Conservation (phyloP, 75 land plant genomes). For the Pinus albicaulis region DNA sequence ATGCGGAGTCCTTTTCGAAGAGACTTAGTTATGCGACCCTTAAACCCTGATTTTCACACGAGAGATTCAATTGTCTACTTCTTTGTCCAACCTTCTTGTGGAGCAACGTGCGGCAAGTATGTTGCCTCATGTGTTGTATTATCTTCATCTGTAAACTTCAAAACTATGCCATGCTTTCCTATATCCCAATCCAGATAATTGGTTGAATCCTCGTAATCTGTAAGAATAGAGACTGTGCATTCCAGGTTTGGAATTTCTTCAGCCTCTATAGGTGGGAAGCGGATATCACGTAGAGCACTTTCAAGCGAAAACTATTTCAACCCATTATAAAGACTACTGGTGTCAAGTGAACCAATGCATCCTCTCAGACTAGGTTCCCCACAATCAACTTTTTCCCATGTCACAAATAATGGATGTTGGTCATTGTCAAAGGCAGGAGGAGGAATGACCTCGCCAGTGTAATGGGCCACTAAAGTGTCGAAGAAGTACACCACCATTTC, state of each 20-base stretch:
- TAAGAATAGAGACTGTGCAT: constrained; percentile 98
- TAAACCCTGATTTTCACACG: constrained; percentile 86
- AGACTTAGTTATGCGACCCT: constrained; percentile 77
- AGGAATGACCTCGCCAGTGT: constrained; percentile 61
- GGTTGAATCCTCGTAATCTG: constrained; percentile 81
- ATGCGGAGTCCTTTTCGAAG: constrained; percentile 67
- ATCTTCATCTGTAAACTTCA: constrained; percentile 96
- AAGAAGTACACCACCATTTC: constrained; percentile 93
- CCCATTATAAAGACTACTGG: constrained; percentile 71
- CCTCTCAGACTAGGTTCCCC: constrained; percentile 92
- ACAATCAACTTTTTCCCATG: constrained; percentile 91
- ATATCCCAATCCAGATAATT: constrained; percentile 99
- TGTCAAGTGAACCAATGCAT: constrained; percentile 94
- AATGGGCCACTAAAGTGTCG: constrained; percentile 84
- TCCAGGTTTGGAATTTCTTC: constrained; percentile 89
- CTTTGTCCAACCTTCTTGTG: constrained; percentile 99
- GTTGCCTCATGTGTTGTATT: constrained; percentile 86
- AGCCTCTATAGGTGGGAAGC: constrained; percentile 95
- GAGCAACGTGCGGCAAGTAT: constrained; percentile 95
- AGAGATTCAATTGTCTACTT: constrained; percentile 90
- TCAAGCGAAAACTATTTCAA: constrained; percentile 91
- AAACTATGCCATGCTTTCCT: constrained; percentile 93
- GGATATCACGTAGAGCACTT: constrained; percentile 92
- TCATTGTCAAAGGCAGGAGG: constrained; percentile 80
- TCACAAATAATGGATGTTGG: constrained; percentile 88